A percentile compares a stretch with the other conserved stretches of the same genome.
Evolutionary conservation across 768 basidiomycete species (phyloP).

Genomic region (Cystofilobasidium capitatum): DNA sequence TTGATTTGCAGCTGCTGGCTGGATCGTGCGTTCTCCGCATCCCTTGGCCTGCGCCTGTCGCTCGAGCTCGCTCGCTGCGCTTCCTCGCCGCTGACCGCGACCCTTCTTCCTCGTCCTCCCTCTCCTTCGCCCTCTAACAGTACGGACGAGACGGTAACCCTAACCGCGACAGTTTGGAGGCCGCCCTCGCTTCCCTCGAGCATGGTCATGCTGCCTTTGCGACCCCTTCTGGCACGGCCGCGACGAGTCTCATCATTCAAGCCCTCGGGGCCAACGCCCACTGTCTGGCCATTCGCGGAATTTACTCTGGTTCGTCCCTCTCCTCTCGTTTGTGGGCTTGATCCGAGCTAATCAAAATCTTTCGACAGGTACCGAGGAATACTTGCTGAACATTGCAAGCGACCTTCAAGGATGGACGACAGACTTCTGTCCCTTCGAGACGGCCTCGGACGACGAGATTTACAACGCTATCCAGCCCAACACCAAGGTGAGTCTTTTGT

Average conservation of each 20-base stretch:
- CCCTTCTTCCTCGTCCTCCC: neutral
- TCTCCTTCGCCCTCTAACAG: conserved; percentile 47
- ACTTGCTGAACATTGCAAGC: conserved; percentile 53
- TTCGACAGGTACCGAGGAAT: conserved; percentile 4
- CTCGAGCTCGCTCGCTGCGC: neutral
- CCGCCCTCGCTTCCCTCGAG: conserved; percentile 68
- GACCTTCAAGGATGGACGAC: conserved; percentile 59
- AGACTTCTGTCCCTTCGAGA: conserved; percentile 77
- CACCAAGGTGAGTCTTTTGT: conserved; percentile 52
- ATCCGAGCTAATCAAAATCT: neutral
- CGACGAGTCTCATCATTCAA: conserved; percentile 33
- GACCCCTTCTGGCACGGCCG: conserved; percentile 75
- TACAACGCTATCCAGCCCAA: conserved; percentile 57
- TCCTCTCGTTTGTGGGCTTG: neutral
- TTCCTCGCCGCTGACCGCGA: neutral
- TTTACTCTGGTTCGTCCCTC: neutral
- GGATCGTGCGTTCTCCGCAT: neutral
- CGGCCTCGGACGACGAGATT: conserved; percentile 55
- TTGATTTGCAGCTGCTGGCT: neutral
- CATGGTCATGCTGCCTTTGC: conserved; percentile 65
- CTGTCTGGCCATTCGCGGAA: neutral
- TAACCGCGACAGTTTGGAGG: conserved; percentile 69
- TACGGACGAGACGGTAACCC: conserved; percentile 91
- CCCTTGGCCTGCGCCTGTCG: neutral
- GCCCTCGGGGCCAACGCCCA: conserved; percentile 16